Percentiles rank a stretch among this genome's conserved stretches.
phyloP scores from a whole-genome alignment of 1,139 yeast genomes.

The Pichia sp. region DNA sequence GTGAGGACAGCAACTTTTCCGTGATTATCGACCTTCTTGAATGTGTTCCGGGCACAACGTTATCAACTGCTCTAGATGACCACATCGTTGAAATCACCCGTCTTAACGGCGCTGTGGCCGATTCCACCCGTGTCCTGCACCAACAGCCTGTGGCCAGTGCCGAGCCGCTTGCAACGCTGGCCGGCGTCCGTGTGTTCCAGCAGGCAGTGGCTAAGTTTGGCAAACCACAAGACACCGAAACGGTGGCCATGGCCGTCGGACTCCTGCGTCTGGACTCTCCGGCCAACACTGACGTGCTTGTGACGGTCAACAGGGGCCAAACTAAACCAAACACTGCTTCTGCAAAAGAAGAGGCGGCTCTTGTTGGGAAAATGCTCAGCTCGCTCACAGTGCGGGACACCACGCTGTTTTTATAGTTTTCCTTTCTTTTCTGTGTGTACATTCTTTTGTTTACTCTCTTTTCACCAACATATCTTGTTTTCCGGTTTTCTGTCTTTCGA shows the following conservation, averaged over 20 bases:
- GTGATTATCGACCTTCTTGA: constrained; percentile 71
- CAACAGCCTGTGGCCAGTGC: neutral
- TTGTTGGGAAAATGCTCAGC: neutral
- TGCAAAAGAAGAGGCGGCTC: neutral
- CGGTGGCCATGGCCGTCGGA: neutral
- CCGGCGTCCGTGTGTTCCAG: constrained; percentile 1
- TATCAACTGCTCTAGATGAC: constrained; percentile 34
- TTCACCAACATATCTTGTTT: too few relatives aligned
- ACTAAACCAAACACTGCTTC: neutral
- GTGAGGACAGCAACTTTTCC: constrained; percentile 46
- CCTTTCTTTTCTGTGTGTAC: neutral
- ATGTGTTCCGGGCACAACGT: constrained; percentile 35
- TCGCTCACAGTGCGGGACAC: neutral
- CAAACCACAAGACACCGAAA: neutral
- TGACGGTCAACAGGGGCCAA: constrained; percentile 5
- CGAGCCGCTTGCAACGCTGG: neutral
- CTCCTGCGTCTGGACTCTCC: constrained; percentile 8
- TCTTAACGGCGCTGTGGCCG: constrained; percentile 21
- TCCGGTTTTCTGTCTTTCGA: too few relatives aligned
- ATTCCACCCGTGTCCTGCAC: neutral
- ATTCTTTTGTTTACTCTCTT: too few relatives aligned
- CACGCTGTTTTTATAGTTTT: neutral
- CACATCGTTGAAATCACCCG: constrained; percentile 40
- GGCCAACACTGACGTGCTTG: constrained; percentile 8
- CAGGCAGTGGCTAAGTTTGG: constrained; percentile 6